Evolutionary conservation across 2,329 filamentous ascomycete species (phyloP), one percentile per base, ranked within the genome.

Genomic region (Aspergillus aculeatus): DNA sequence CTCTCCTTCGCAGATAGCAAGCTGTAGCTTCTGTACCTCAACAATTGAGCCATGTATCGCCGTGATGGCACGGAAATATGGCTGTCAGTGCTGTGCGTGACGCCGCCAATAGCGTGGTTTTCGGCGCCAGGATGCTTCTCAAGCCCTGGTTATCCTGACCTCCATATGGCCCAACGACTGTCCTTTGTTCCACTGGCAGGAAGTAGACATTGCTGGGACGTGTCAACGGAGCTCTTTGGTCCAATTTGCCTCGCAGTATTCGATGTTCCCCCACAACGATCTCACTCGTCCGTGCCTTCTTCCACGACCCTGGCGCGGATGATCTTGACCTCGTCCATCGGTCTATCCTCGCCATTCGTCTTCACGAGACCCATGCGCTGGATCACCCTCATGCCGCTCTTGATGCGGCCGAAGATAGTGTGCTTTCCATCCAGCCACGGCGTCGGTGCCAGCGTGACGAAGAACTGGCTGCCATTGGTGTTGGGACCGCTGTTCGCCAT

Each of bases 401-500:
- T 93, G 44, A 99, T 92, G 56, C 94, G 82, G 1, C 95, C 95
- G 73, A 99, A 99, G 66, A 99, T 96, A 11, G 93, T 96, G 75
- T 99, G 94, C 77, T 96, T 63, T 26, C 61, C 61, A 53, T 63
- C 61, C 31, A 63, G 79, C 94, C 94, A 98, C 0, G 95, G 95
- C 16, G 95, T 94, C 4, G 94, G 94, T 7, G 92, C 94, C 35
- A 98, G 82, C 0, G 95, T 98, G 66, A 99, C 87, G 74, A 98
- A 98, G 78, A 98, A 99, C 78, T 98, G 95, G 60, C 87, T 91
- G 23, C 94, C 94, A 75, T 98, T 98, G 38, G 94, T 96, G 75
- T 98, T 87, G 9, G 91, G 91, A 0, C 95, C 95, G 16, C 88
- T 87, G 78, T 99, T 99, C 61, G 95, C 95, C 95, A 99, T 99